Conservation (phyloP, 805 yeast genomes). For the Cyberlindnera misumaiensis region DNA sequence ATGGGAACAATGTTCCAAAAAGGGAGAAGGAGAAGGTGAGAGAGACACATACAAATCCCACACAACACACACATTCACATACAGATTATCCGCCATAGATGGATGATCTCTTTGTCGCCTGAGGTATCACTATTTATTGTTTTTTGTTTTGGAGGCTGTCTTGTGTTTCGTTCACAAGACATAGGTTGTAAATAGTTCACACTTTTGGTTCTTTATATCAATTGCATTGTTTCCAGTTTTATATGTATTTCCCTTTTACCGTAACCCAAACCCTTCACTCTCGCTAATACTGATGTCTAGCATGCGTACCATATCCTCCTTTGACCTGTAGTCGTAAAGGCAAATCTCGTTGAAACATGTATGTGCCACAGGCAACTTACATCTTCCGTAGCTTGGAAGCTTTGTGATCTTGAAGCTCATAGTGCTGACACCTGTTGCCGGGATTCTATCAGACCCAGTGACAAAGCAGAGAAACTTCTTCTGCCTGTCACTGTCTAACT, state of each 20-base stretch:
- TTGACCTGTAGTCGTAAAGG: conserved; percentile 54
- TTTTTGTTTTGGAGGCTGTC: conserved; percentile 1
- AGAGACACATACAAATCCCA: conserved; percentile 4
- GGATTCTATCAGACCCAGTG: conserved; percentile 87
- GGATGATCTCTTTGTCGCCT: too few species aligned
- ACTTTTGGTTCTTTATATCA: conserved; percentile 14
- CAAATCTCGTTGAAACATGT: conserved; percentile 93
- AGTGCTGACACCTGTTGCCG: conserved; percentile 85
- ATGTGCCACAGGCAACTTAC: conserved; percentile 75
- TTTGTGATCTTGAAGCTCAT: conserved; percentile 66
- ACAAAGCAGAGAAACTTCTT: conserved; percentile 65
- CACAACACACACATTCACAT: conserved; percentile 2
- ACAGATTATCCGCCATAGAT: conserved; percentile 1
- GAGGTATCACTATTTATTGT: conserved; percentile 11
- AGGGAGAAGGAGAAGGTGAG: conserved; percentile 1
- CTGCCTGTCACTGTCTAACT: conserved; percentile 40
- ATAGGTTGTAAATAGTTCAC: conserved; percentile 15
- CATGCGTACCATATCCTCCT: conserved; percentile 50
- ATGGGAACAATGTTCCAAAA: neutral
- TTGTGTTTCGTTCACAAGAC: conserved; percentile 4
- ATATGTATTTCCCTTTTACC: neutral
- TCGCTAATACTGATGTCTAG: conserved; percentile 65
- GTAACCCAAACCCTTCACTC: conserved; percentile 80
- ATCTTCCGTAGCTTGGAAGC: conserved; percentile 25
- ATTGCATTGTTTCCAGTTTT: conserved; percentile 12